Conservation (phyloP, 208 protist genomes). For the Wallacemonas sp. region DNA sequence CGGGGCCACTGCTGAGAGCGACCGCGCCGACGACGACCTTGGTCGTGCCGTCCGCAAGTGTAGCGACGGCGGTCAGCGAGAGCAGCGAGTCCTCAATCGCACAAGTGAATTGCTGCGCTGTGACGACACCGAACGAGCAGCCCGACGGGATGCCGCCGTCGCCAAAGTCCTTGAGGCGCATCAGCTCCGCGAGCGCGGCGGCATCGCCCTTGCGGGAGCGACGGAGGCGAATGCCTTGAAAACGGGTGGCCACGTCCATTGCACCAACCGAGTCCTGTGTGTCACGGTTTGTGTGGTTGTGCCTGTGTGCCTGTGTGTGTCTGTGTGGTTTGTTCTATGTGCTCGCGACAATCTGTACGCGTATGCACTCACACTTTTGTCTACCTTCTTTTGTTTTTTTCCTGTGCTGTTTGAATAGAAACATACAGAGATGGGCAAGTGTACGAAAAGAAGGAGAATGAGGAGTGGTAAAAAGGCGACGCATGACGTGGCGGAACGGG, state of each 20-base stretch:
- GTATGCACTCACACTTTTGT: too few relatives aligned
- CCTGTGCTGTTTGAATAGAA: too few relatives aligned
- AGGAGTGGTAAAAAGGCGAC: too few relatives aligned
- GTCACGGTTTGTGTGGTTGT: background rate
- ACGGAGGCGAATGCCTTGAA: slow-evolving; percentile 50
- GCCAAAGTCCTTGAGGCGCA: slow-evolving; percentile 35
- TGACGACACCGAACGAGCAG: slow-evolving; percentile 37
- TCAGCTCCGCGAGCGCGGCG: slow-evolving; percentile 32
- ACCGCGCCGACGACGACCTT: slow-evolving; percentile 54
- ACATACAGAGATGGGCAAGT: too few relatives aligned
- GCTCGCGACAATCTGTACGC: too few relatives aligned
- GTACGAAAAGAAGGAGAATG: too few relatives aligned
- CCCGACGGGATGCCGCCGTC: slow-evolving; percentile 42
- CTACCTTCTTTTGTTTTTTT: too few relatives aligned
- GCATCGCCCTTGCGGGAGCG: slow-evolving; percentile 52
- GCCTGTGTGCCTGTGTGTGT: too few relatives aligned
- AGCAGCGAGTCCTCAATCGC: slow-evolving; percentile 73
- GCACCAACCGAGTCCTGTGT: background rate
- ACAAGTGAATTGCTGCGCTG: slow-evolving; percentile 38
- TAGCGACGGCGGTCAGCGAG: slow-evolving; percentile 61
- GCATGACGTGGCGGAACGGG: too few relatives aligned
- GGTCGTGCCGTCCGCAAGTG: slow-evolving; percentile 17
- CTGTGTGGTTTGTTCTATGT: too few relatives aligned
- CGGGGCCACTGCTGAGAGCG: slow-evolving; percentile 37
- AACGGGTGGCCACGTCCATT: slow-evolving; percentile 18